Evolutionary conservation across 495 filamentous ascomycete species (phyloP).

Genomic region (Evansstolkia leycettana): DNA sequence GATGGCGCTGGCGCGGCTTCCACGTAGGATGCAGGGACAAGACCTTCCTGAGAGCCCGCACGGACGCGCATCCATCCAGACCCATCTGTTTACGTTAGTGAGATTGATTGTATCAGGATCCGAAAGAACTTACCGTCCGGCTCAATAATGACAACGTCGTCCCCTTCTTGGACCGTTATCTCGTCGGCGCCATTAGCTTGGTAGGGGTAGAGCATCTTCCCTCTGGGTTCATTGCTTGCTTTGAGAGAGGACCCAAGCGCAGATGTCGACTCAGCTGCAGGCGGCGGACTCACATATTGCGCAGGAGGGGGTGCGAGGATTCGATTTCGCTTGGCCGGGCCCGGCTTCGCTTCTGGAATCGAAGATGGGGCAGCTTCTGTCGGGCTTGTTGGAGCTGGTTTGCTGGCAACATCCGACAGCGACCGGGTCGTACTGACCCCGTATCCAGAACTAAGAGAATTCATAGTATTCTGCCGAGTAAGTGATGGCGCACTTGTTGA

Average conservation of each 20-base stretch:
- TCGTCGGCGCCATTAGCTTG: constrained; percentile 70
- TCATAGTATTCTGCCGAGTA: constrained; percentile 82
- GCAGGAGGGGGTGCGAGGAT: constrained; percentile 80
- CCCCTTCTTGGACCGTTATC: constrained; percentile 62
- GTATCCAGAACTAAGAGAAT: constrained; percentile 80
- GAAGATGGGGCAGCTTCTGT: constrained; percentile 24
- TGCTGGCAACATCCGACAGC: constrained; percentile 43
- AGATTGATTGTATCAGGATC: neutral
- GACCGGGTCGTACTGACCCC: constrained; percentile 68
- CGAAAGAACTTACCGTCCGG: constrained; percentile 58
- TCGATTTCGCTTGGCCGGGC: constrained; percentile 44
- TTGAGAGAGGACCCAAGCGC: constrained; percentile 9
- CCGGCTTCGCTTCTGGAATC: constrained; percentile 24
- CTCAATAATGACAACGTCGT: constrained; percentile 67
- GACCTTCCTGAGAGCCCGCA: constrained; percentile 52
- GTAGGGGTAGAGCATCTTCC: constrained; percentile 83
- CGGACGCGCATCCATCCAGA: constrained; percentile 83
- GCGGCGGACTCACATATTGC: constrained; percentile 58
- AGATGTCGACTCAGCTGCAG: constrained; percentile 24
- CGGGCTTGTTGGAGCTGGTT: constrained; percentile 16
- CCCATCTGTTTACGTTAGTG: constrained; percentile 47
- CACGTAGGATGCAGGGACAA: constrained; percentile 79
- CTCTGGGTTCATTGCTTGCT: constrained; percentile 46
- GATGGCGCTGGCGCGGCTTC: constrained; percentile 40
- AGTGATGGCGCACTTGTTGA: constrained; percentile 38